Percentiles rank a stretch among this genome's conserved stretches.
These are phyloP conservation scores for Clavispora santaluciae DNA, from an alignment of 805 yeast species.

Conservation along the genomic window DNA sequence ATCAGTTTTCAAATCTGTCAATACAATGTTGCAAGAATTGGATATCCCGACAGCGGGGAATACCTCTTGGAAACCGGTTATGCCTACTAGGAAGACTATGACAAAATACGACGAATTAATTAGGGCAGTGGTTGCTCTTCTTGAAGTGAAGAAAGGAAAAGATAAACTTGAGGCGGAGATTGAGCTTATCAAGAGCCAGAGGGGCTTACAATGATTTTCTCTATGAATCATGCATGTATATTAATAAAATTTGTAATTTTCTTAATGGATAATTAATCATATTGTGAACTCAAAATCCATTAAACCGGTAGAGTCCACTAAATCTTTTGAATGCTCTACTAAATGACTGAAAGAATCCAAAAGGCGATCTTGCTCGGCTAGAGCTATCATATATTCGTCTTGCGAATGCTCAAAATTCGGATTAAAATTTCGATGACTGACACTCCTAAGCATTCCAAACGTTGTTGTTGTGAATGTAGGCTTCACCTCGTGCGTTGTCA, in stretches of 20 bases:
- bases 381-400: constrained; percentile 3
- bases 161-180: constrained; percentile 85
- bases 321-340: not conserved
- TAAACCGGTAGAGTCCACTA: too few species aligned
- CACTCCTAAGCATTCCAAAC: constrained; percentile 5
- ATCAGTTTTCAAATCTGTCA: constrained; percentile 69
- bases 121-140: constrained; percentile 60
- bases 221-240: not conserved
- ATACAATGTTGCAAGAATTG: constrained; percentile 68
- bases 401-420: constrained; percentile 9
- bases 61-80: constrained; percentile 62
- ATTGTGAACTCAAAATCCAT: not conserved
- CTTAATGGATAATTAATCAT: not conserved
- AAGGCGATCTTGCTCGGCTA: not conserved
- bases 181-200: constrained; percentile 38
- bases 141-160: constrained; percentile 80
- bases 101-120: constrained; percentile 71
- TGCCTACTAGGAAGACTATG: constrained; percentile 80
- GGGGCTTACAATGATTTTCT: constrained; percentile 20
- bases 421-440: constrained; percentile 1
- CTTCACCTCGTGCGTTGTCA: not conserved
- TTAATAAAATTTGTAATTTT: not conserved
- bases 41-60: constrained; percentile 60
- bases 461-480: constrained; percentile 3
- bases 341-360: not conserved